phyloP scores from a whole-genome alignment of 768 basidiomycete species.

The Amanita phalloides region DNA sequence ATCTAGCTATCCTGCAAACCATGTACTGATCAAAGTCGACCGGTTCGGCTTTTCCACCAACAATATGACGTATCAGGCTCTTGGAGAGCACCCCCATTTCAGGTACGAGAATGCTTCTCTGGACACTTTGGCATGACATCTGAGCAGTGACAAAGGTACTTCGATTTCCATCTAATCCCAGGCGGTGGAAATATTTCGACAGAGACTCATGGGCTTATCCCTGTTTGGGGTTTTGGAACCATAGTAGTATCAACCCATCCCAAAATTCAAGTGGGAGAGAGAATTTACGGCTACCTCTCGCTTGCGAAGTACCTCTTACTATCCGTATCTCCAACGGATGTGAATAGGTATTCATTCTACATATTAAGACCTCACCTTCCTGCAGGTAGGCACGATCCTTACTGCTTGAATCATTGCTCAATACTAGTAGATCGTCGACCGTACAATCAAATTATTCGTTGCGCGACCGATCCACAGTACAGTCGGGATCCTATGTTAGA shows the following conservation, averaged over 20 bases:
- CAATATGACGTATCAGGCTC: constrained; percentile 58
- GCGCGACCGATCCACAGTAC: constrained; percentile 45
- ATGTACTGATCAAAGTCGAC: constrained; percentile 47
- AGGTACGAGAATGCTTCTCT: constrained; percentile 10
- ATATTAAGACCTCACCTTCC: constrained; percentile 55
- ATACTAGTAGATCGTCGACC: constrained; percentile 41
- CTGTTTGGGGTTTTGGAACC: constrained; percentile 67
- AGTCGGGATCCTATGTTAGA: constrained; percentile 34
- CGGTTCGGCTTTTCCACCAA: constrained; percentile 66
- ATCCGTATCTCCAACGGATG: constrained; percentile 36
- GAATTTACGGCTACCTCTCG: constrained; percentile 56
- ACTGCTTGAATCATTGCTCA: background rate
- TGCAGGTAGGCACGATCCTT: constrained; percentile 26
- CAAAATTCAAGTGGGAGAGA: constrained; percentile 40
- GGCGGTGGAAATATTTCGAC: constrained; percentile 25
- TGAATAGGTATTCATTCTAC: constrained; percentile 44
- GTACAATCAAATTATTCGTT: constrained; percentile 59
- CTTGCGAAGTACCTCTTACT: constrained; percentile 47
- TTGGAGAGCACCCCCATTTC: constrained; percentile 39
- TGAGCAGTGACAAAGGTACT: constrained; percentile 34
- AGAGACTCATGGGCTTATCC: constrained; percentile 49
- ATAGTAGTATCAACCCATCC: constrained; percentile 38
- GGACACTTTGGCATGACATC: background rate
- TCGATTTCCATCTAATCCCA: constrained; percentile 52
- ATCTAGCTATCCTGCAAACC: constrained; percentile 22